These are phyloP conservation scores for Penicillium coffeae DNA, from an alignment of 495 filamentous ascomycete genomes.

Conservation along the genomic window DNA sequence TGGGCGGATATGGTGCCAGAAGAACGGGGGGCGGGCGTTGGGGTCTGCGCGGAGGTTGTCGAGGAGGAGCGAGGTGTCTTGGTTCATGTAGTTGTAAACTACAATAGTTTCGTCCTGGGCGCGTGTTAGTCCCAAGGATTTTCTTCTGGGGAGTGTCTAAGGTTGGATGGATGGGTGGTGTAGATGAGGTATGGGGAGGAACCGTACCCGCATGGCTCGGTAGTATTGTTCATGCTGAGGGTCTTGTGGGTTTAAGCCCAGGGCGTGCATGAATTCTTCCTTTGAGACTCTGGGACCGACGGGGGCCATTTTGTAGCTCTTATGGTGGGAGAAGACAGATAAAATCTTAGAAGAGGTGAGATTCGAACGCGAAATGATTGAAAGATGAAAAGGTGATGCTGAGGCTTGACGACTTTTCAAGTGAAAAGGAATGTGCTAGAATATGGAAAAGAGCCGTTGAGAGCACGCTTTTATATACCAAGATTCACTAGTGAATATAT, in stretches of 20 bases:
- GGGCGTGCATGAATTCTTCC: conserved; percentile 43
- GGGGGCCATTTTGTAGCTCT: conserved; percentile 20
- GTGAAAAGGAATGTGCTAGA: not conserved
- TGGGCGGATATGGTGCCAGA: conserved; percentile 45
- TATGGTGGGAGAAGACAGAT: not conserved
- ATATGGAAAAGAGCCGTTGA: not conserved
- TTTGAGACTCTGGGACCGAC: conserved; percentile 46
- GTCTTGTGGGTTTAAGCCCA: conserved; percentile 37
- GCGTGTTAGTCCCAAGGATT: no score
- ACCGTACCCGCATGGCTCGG: conserved; percentile 41
- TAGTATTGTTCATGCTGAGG: conserved; percentile 42
- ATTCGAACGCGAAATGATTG: no score
- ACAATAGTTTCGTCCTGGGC: conserved; percentile 45
- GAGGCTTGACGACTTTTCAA: not conserved
- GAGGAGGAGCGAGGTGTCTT: conserved; percentile 37
- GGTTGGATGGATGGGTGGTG: not conserved
- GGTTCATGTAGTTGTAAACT: conserved; percentile 42
- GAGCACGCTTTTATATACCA: conserved; percentile 1
- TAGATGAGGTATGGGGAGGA: not conserved
- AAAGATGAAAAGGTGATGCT: not conserved
- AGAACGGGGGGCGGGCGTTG: conserved; percentile 36
- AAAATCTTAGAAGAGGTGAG: no score
- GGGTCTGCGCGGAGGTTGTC: conserved; percentile 35
- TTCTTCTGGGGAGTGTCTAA: no score
- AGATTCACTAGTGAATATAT: not conserved